These are phyloP conservation scores for Filobasidium floriforme DNA, from an alignment of 768 basidiomycete genomes.

Conservation along the genomic window DNA sequence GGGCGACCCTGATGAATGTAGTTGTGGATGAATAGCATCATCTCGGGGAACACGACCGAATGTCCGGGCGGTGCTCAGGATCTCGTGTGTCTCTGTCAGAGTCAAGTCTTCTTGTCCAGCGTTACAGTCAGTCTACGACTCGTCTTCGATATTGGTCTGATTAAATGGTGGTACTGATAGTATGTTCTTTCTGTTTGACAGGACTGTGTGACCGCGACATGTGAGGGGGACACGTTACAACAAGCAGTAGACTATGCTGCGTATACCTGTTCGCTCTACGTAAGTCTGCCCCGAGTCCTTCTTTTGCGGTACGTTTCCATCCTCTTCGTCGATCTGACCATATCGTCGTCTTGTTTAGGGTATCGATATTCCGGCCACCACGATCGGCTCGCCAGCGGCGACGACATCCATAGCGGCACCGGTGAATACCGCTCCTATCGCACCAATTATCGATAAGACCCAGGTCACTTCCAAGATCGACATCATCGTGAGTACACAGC, in stretches of 20 bases:
- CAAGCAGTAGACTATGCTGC: background rate
- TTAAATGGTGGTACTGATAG: background rate
- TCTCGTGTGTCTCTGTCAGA: background rate
- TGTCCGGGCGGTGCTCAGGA: background rate
- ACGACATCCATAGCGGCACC: background rate
- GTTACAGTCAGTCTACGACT: background rate
- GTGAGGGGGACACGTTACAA: background rate
- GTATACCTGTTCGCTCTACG: background rate
- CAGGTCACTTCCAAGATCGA: constrained; percentile 2
- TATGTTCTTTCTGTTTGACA: background rate
- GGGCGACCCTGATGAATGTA: background rate
- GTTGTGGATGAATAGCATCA: background rate
- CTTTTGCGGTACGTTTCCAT: background rate
- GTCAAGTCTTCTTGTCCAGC: background rate
- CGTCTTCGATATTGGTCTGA: background rate
- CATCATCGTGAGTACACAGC: constrained; percentile 6
- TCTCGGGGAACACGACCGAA: background rate
- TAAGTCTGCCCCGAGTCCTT: background rate
- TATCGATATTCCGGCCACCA: background rate
- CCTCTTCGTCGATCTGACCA: background rate
- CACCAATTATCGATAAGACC: background rate
- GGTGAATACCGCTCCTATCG: background rate
- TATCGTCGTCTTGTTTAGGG: background rate
- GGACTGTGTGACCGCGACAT: background rate
- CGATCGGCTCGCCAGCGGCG: background rate